Evolutionary conservation across 2,329 filamentous ascomycete species (phyloP), one percentile per base, ranked within the genome.

Genomic region (Shiraia sp.): DNA sequence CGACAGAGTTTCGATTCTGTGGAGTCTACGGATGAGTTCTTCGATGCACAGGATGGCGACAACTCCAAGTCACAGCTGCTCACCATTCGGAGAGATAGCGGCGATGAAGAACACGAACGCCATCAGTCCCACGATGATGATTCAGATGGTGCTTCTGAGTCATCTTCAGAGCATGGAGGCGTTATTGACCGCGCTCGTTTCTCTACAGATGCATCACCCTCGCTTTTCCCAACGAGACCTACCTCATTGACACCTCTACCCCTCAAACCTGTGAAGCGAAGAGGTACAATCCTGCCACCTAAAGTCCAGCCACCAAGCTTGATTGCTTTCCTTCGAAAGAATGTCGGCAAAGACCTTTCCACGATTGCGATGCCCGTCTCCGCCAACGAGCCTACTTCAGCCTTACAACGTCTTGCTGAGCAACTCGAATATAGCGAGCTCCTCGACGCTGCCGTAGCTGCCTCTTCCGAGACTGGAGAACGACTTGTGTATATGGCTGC

Each of bases 341-440:
- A 99, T 57, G 93, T 97, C 8, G 93, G 93, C 63, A 99, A 99
- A 70, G 93, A 99, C 69, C 76, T 99, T 34, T 96, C 90, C 46
- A 95, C 90, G 2, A 95, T 99, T 53, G 91, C 90, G 33, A 97
- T 97, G 92, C 93, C 93, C 0, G 93, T 96, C 1, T 95, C 92
- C 4, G 86, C 92, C 16, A 99, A 99, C 69, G 93, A 99, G 66
- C 93, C 93, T 0, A 82, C 85, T 1, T 96, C 92, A 0, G 74
- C 95, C 9, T 77, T 97, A 4, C 93, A 99, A 68, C 86, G 92
- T 47, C 80, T 91, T 3, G 87, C 92, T 0, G 93, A 99, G 69
- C 87, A 92, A 61, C 71, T 97, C 33, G 93, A 99, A 68, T 97
- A 99, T 68, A 87, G 88, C 0, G 79, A 87, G 23, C 79, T 99